Evolutionary conservation across 2,329 filamentous ascomycete genomes (phyloP), one percentile per base, ranked within the genome.

Genomic region (Botrytis elliptica): DNA sequence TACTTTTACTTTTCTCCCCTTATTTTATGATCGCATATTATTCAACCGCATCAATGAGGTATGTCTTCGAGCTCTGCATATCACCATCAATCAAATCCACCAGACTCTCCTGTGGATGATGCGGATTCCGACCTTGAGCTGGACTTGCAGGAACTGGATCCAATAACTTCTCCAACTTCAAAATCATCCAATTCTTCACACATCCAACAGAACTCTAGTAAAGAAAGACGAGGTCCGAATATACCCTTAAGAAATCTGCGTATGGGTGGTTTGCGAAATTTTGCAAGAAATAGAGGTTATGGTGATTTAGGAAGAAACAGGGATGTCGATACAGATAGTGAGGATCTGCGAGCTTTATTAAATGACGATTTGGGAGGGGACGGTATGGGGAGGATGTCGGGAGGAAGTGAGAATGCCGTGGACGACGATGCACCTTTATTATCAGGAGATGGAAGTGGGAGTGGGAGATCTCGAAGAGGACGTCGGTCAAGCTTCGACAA

Each of bases 101-200:
- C 90, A 83, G 89, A 92, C 83, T 89, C 88, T 75, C 87, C 87
- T 75, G 83, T 85, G 79, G 85, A 90, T 83, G 92, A 94, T 81
- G 93, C 91, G 81, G 92, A 95, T 81, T 93, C 91, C 68, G 85
- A 95, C 81, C 88, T 91, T 78, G 91, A 93, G 76, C 86, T 96
- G 79, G 92, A 95, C 79, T 87, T 94, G 78, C 88, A 93, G 80
- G 93, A 95, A 85, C 90, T 96, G 77, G 92, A 95, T 81, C 92
- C 93, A 72, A 73, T 82, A 74, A 79, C 77, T 57, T 79, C 74
- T 64, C 77, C 79, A 49, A 79, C 71, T 70, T 74, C 77, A 6
- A 64, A 77, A 22, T 74, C 76, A 55, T 74, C 76, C 69, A 77
- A 78, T 46, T 40, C 60, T 42, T 75, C 78, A 36, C 75, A 77